phyloP scores from a whole-genome alignment of 108 stramenopile species.

The Cylindrotheca closterium region DNA sequence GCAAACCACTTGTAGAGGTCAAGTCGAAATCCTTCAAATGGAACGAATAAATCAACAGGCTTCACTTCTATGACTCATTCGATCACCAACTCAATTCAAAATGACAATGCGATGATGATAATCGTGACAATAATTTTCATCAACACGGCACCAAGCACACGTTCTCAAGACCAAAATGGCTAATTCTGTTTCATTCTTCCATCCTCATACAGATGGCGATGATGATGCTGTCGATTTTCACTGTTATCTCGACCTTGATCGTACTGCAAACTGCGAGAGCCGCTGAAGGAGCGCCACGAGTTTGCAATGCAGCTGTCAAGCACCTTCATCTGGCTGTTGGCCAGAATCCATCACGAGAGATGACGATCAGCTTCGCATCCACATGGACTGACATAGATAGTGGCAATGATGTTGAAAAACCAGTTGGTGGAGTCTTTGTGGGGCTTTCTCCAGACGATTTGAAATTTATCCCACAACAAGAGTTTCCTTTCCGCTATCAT shows the following conservation, averaged over 20 bases:
- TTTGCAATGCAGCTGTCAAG: constrained; percentile 34
- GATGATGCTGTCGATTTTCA: not conserved
- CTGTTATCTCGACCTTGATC: not conserved
- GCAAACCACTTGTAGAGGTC: no score
- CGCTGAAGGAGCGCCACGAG: constrained; percentile 13
- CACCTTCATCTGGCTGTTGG: constrained; percentile 59
- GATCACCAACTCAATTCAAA: no score
- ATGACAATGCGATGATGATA: no score
- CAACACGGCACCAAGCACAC: no score
- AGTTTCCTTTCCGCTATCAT: constrained; percentile 25
- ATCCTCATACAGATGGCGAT: not conserved
- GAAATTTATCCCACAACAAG: constrained; percentile 33
- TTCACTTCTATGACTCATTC: no score
- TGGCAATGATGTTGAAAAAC: constrained; percentile 19
- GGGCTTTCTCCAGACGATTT: constrained; percentile 38
- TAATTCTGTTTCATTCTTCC: not conserved
- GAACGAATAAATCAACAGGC: no score
- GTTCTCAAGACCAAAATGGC: no score
- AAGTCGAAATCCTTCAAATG: no score
- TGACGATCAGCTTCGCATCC: constrained; percentile 55
- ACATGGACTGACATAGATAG: constrained; percentile 6
- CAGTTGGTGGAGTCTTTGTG: constrained; percentile 43
- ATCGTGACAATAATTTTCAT: no score
- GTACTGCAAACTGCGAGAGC: not conserved
- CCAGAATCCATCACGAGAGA: constrained; percentile 38